Percentiles rank a stretch among this genome's conserved stretches.
Evolutionary conservation across 192 early-diverging fungal species (phyloP).

Genomic region (Linnemannia exigua): DNA sequence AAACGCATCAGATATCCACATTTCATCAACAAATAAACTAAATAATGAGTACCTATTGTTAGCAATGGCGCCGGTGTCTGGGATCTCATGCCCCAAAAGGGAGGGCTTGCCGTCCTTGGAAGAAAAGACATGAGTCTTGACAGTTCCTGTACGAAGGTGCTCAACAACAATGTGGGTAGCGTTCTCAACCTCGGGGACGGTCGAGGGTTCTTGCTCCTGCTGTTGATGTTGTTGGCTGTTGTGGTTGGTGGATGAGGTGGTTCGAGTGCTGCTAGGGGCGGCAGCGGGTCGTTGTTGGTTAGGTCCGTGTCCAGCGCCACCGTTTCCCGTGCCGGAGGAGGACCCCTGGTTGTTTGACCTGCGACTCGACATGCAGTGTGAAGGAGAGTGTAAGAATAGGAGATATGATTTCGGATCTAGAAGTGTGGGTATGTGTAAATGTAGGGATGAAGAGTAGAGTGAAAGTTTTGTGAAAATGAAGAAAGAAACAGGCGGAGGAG

Average conservation of each 20-base stretch:
- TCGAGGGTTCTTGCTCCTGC: background rate
- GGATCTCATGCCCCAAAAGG: conserved; percentile 9
- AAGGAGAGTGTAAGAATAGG: background rate
- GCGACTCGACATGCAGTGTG: background rate
- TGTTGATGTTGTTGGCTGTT: background rate
- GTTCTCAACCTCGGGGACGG: background rate
- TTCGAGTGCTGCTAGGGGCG: background rate
- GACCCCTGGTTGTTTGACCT: background rate
- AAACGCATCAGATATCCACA: background rate
- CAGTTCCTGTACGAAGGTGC: conserved; percentile 31
- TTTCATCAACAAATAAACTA: background rate
- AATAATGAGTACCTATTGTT: background rate
- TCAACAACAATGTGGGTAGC: conserved; percentile 50
- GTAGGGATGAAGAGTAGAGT: too few species aligned
- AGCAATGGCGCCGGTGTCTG: background rate
- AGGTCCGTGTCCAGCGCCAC: background rate
- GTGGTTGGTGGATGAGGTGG: background rate
- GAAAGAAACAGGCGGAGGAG: too few species aligned
- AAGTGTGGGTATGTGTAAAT: background rate
- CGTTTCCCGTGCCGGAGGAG: background rate
- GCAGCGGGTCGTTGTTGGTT: background rate
- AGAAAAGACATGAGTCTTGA: conserved; percentile 42
- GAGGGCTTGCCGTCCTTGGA: conserved; percentile 45
- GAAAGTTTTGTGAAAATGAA: too few species aligned
- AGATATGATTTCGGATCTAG: background rate